Evolutionary conservation across 257 asterid species (phyloP).

Genomic region (Scutellaria barbata): DNA sequence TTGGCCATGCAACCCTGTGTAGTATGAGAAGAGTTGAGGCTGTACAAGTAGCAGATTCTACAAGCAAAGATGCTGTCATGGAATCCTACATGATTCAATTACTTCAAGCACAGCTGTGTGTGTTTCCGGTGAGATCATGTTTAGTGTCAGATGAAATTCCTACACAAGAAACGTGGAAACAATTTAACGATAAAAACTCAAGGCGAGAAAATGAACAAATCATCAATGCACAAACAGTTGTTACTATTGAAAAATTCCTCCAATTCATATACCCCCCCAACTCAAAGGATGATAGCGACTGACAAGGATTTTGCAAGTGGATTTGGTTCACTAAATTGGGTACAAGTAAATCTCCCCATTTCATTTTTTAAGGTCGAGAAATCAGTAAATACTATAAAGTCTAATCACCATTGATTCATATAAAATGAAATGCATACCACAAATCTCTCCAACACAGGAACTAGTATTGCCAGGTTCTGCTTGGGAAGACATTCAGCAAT

Average conservation of each 20-base stretch:
- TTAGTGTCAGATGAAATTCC: constrained; percentile 77
- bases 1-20: constrained; percentile 4
- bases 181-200: background rate
- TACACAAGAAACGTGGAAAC: constrained; percentile 32
- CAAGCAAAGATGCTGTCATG: constrained; percentile 44
- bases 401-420: background rate
- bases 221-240: background rate
- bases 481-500: constrained; percentile 78
- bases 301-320: too few species aligned
- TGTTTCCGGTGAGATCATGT: constrained; percentile 81
- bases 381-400: background rate
- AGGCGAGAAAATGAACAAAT: background rate
- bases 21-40: constrained; percentile 12
- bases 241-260: too few species aligned
- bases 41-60: constrained; percentile 20
- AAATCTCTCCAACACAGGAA: constrained; percentile 96
- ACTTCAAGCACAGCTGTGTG: constrained; percentile 74
- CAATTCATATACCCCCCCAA: too few species aligned
- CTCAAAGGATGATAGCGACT: background rate
- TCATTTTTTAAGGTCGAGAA: too few species aligned
- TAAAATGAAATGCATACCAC: constrained; percentile 65
- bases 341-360: background rate
- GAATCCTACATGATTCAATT: constrained; percentile 74
- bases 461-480: constrained; percentile 63
- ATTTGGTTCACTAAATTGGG: background rate